These are phyloP conservation scores for Aspergillus aculeatus DNA, from an alignment of 2,329 filamentous ascomycete species.

Conservation along the genomic window DNA sequence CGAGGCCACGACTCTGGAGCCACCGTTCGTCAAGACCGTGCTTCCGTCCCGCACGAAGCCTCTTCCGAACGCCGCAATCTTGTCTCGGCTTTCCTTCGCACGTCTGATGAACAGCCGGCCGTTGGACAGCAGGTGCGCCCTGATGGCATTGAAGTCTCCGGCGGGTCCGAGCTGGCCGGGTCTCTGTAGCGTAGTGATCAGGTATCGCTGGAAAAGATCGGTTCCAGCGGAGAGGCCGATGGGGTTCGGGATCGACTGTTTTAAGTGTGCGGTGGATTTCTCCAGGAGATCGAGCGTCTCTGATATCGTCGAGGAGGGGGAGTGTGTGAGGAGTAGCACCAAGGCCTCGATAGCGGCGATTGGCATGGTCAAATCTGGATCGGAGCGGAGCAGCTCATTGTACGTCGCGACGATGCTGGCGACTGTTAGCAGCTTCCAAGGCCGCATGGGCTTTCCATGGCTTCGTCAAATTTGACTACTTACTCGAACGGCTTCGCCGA, in stretches of 20 bases:
- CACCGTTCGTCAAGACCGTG: conserved; percentile 87
- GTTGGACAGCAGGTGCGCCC: conserved; percentile 80
- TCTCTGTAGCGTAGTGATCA: conserved; percentile 69
- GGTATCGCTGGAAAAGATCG: conserved; percentile 91
- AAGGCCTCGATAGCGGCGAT: conserved; percentile 91
- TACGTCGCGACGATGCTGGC: conserved; percentile 64
- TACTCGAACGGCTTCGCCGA: conserved; percentile 40
- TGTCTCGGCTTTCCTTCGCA: conserved; percentile 79
- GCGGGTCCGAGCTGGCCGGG: conserved; percentile 51
- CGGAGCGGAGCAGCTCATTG: conserved; percentile 61
- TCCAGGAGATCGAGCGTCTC: conserved; percentile 88
- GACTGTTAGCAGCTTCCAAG: conserved; percentile 16
- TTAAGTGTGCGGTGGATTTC: conserved; percentile 73
- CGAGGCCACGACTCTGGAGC: conserved; percentile 77
- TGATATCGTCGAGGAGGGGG: conserved; percentile 80
- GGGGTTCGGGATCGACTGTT: conserved; percentile 77
- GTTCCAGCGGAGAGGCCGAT: conserved; percentile 91
- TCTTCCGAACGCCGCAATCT: conserved; percentile 76
- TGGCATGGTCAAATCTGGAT: conserved; percentile 89
- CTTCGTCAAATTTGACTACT: conserved; percentile 15
- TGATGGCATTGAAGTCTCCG: conserved; percentile 77
- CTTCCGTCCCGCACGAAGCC: conserved; percentile 75
- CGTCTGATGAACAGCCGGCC: conserved; percentile 81
- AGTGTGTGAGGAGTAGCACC: conserved; percentile 78
- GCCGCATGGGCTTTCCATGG: neutral